A percentile compares a stretch with the other conserved stretches of the same genome.
Conservation (phyloP, 345 rosid genomes). For the Brassica incana region DNA sequence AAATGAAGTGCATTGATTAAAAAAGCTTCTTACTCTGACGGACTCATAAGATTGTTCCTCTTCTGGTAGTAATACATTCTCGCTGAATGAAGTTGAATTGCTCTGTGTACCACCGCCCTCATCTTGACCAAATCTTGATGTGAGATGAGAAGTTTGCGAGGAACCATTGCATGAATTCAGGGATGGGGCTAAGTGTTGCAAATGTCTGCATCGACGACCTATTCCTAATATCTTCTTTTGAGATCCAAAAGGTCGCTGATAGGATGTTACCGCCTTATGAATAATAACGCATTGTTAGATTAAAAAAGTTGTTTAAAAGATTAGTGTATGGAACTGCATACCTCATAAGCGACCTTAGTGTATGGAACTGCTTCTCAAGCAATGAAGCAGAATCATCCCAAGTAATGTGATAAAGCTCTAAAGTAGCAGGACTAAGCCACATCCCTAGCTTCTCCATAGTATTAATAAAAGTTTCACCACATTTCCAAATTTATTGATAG, state of each 20-base stretch:
- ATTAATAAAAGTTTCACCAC: neutral
- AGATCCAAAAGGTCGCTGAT: conserved; percentile 6
- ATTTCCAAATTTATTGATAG: neutral
- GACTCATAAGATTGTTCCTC: conserved; percentile 70
- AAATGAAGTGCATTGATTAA: neutral
- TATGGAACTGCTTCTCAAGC: conserved; percentile 57
- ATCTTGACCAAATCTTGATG: conserved; percentile 53
- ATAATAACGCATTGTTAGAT: neutral
- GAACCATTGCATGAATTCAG: conserved; percentile 88
- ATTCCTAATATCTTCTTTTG: no score
- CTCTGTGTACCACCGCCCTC: conserved; percentile 35
- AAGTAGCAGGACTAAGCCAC: conserved; percentile 91
- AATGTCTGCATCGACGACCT: no score
- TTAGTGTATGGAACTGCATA: conserved; percentile 22
- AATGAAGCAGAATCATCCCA: conserved; percentile 92
- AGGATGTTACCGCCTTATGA: conserved; percentile 88
- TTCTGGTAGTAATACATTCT: conserved; percentile 73
- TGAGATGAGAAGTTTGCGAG: conserved; percentile 82
- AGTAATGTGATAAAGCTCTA: conserved; percentile 91
- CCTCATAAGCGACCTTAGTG: conserved; percentile 87
- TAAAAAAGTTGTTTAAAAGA: neutral
- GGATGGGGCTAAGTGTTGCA: conserved; percentile 27
- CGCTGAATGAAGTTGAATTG: conserved; percentile 31
- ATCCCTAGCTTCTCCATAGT: conserved; percentile 66
- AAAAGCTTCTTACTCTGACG: conserved; percentile 45